phyloP scores from a whole-genome alignment of 192 early-diverging fungal genomes.

The Podila clonocystis region DNA sequence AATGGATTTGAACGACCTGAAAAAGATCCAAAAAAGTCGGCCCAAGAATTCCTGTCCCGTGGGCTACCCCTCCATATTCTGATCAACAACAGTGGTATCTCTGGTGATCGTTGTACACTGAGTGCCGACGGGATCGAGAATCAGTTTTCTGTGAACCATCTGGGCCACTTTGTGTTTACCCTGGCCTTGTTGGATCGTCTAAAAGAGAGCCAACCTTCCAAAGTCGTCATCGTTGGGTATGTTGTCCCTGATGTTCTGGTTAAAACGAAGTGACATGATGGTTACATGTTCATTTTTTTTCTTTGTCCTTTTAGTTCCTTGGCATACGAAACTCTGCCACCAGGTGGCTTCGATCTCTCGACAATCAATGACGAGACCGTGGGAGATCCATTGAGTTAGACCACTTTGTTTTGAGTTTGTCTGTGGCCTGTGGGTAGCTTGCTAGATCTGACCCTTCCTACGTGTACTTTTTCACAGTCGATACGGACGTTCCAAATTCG shows the following conservation, averaged over 20 bases:
- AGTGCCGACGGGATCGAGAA: constrained; percentile 37
- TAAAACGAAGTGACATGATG: not conserved
- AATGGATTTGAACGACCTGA: constrained; percentile 12
- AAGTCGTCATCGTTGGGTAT: constrained; percentile 51
- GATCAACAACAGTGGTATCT: not conserved
- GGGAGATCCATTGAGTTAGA: constrained; percentile 12
- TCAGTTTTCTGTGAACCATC: constrained; percentile 55
- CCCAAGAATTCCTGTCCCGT: constrained; percentile 30
- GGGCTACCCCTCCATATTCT: constrained; percentile 55
- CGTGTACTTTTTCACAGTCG: not conserved
- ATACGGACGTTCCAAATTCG: constrained; percentile 58
- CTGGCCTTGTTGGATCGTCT: constrained; percentile 24
- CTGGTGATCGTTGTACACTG: not conserved
- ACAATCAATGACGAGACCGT: constrained; percentile 33
- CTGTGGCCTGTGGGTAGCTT: no score
- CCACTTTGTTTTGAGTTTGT: no score
- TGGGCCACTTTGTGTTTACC: constrained; percentile 48
- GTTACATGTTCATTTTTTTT: not conserved
- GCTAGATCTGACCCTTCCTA: no score
- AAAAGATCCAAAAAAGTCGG: constrained; percentile 5
- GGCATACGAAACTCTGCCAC: constrained; percentile 13
- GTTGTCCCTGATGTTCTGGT: not conserved
- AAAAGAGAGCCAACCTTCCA: constrained; percentile 26
- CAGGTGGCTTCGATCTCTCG: constrained; percentile 38
- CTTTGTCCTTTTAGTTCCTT: not conserved